A percentile compares a stretch with the other conserved stretches of the same genome.
These are phyloP conservation scores for Perkinsus marinus DNA, from an alignment of 169 alveolate genomes.

Conservation along the genomic window DNA sequence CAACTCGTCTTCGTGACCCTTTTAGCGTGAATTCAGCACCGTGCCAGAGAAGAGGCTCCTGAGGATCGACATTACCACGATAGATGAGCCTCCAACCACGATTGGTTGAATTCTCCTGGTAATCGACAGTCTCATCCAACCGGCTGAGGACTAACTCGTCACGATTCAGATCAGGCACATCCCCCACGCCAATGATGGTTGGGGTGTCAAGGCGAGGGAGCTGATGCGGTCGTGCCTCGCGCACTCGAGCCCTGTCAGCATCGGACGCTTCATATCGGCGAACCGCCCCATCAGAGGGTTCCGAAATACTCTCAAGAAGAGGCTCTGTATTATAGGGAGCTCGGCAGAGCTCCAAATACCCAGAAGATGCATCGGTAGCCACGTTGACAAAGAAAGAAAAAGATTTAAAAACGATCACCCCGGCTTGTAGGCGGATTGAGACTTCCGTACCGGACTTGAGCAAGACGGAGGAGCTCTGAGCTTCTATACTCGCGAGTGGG, in stretches of 20 bases:
- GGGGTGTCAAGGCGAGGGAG: background rate
- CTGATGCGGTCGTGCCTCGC: background rate
- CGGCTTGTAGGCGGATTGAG: background rate
- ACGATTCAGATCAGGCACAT: background rate
- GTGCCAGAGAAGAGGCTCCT: background rate
- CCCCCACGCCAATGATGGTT: background rate
- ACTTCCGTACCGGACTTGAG: background rate
- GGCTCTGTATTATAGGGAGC: background rate
- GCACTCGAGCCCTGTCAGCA: background rate
- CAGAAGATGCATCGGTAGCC: background rate
- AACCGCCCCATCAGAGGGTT: background rate
- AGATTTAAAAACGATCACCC: background rate
- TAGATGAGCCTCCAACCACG: background rate
- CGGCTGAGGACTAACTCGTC: background rate
- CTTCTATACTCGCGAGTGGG: background rate
- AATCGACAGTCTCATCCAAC: background rate
- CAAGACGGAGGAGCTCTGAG: background rate
- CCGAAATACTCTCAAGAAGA: background rate
- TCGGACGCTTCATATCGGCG: background rate
- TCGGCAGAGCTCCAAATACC: background rate
- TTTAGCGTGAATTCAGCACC: background rate
- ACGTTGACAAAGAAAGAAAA: background rate
- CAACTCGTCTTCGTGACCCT: background rate
- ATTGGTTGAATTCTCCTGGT: background rate
- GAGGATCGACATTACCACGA: background rate